Percentiles rank a stretch among this genome's conserved stretches.
Conservation (phyloP, 306 rosid species). For the Vicia faba region DNA sequence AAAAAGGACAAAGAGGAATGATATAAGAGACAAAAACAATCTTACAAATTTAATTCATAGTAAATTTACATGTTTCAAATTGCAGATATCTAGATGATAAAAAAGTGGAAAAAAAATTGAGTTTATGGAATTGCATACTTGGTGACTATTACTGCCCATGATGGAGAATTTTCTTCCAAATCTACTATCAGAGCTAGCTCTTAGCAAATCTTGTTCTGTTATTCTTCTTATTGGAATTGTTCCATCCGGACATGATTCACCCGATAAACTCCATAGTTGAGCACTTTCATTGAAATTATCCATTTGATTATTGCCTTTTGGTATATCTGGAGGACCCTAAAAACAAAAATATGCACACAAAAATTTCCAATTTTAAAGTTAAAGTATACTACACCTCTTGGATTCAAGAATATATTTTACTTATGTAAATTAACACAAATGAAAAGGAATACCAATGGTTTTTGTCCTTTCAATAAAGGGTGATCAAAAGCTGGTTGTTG, state of each 20-base stretch:
- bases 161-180: neutral
- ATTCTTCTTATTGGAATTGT: neutral
- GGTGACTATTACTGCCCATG: neutral
- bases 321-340: neutral
- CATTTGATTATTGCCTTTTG: neutral
- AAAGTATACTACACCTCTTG: neutral
- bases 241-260: neutral
- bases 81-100: too few species aligned
- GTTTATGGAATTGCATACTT: neutral
- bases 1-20: too few species aligned
- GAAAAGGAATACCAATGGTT: conserved; percentile 61
- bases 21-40: neutral
- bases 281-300: neutral
- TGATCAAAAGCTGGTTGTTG: conserved; percentile 94
- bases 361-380: neutral
- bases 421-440: too few species aligned
- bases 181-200: neutral
- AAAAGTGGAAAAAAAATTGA: too few species aligned
- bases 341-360: neutral
- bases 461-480: conserved; percentile 66
- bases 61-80: too few species aligned
- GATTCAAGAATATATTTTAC: too few species aligned
- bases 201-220: neutral
- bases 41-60: too few species aligned
- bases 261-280: neutral